Conservation (phyloP, 208 protist species). For the Blastocrithidia nonstop region DNA sequence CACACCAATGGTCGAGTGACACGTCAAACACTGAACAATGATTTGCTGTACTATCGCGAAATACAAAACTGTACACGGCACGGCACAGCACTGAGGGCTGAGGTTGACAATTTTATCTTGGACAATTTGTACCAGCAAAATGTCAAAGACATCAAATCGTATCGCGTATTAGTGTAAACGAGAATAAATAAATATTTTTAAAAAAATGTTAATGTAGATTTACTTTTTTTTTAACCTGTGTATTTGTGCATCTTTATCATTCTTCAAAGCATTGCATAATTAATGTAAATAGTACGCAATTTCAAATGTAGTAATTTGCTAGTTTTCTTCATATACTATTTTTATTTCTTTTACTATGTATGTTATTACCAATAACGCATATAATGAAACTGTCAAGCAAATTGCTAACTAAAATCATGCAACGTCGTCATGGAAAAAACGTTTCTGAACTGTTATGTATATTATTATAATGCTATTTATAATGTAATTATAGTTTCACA, state of each 20-base stretch:
- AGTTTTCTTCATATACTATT: neutral
- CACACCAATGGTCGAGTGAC: conserved; percentile 72
- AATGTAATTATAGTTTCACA: neutral
- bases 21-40: conserved; percentile 71
- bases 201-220: too few species aligned
- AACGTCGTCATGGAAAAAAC: too few species aligned
- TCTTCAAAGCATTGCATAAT: neutral
- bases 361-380: neutral
- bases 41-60: conserved; percentile 64
- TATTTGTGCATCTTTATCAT: neutral
- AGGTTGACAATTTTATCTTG: conserved; percentile 24
- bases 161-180: conserved; percentile 14
- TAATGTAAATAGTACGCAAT: too few species aligned
- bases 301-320: neutral
- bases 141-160: conserved; percentile 71
- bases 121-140: conserved; percentile 60
- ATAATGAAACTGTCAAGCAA: too few species aligned
- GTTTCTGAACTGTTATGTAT: neutral
- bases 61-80: too few species aligned
- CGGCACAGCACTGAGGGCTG: conserved; percentile 19
- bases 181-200: neutral
- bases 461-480: neutral
- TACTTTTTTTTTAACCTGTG: conserved; percentile 1
- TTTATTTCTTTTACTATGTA: neutral
- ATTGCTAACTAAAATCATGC: too few species aligned